A percentile compares a stretch with the other conserved stretches of the same genome.
Evolutionary conservation across 2,329 filamentous ascomycete genomes (phyloP).

Genomic region (Claviceps sorghi): DNA sequence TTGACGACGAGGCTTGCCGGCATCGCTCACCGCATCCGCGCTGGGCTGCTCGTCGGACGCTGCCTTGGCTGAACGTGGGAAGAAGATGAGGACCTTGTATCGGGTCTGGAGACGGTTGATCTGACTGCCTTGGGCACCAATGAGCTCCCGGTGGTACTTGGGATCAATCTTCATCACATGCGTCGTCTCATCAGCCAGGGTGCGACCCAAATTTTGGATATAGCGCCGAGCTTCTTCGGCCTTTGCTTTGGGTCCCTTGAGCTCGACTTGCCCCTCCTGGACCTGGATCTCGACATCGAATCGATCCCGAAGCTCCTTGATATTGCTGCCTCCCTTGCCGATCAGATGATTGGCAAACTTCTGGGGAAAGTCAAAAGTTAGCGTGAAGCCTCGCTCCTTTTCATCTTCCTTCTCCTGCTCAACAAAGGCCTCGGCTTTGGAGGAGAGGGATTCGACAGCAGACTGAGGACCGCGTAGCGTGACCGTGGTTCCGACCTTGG

Average conservation of each 20-base stretch:
- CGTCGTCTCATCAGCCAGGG: conserved; percentile 80
- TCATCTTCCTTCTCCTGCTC: conserved; percentile 84
- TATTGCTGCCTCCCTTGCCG: conserved; percentile 52
- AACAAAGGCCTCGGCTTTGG: conserved; percentile 65
- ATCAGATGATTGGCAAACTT: conserved; percentile 81
- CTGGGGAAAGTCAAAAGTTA: conserved; percentile 84
- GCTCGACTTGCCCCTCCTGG: conserved; percentile 82
- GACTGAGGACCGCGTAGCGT: conserved; percentile 64
- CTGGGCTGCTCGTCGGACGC: conserved; percentile 55
- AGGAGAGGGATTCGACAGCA: conserved; percentile 54
- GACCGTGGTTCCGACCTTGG: conserved; percentile 44
- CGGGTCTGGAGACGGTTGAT: conserved; percentile 86
- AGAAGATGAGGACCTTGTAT: conserved; percentile 91
- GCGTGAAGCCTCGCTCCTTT: conserved; percentile 76
- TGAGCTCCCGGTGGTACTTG: conserved; percentile 87
- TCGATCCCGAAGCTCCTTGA: conserved; percentile 49
- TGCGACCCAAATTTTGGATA: conserved; percentile 64
- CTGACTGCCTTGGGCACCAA: conserved; percentile 72
- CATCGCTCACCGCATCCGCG: conserved; percentile 55
- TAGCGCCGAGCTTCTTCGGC: conserved; percentile 73
- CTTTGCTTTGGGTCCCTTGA: conserved; percentile 92
- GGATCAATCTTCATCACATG: conserved; percentile 80
- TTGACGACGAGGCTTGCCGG: conserved; percentile 48
- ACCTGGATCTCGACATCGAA: conserved; percentile 71
- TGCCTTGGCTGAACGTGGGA: conserved; percentile 54